A percentile compares a stretch with the other conserved stretches of the same genome.
phyloP scores from a whole-genome alignment of 169 alveolate species.

The Plasmodium relictum region DNA sequence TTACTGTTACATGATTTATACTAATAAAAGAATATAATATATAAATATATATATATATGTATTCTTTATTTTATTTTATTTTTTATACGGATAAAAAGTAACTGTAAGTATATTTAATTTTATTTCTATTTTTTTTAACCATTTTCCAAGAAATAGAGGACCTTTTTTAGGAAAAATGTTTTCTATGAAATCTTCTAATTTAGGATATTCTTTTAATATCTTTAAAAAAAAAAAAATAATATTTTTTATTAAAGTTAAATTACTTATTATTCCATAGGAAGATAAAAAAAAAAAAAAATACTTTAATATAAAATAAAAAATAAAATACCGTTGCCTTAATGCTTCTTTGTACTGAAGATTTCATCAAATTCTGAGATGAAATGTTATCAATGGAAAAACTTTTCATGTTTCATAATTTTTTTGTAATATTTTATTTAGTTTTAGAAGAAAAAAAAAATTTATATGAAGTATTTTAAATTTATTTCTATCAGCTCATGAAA shows the following conservation, averaged over 20 bases:
- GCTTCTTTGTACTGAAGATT: constrained; percentile 91
- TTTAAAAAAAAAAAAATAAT: constrained; percentile 21
- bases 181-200: constrained; percentile 90
- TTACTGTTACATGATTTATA: constrained; percentile 87
- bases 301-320: not conserved
- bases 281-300: not conserved
- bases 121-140: constrained; percentile 76
- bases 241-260: no score
- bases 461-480: no score
- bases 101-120: not conserved
- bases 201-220: constrained; percentile 88
- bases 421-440: not conserved
- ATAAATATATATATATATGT: not conserved
- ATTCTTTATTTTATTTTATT: not conserved
- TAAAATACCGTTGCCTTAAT: constrained; percentile 85
- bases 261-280: not conserved
- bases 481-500: no score
- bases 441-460: no score
- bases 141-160: constrained; percentile 87
- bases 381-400: constrained; percentile 87
- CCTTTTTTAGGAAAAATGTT: constrained; percentile 93
- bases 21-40: constrained; percentile 52
- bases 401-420: constrained; percentile 35
- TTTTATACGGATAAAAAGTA: not conserved
- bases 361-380: constrained; percentile 89